These are phyloP conservation scores for Penicillium parvum DNA, from an alignment of 495 filamentous ascomycete species.

Conservation along the genomic window DNA sequence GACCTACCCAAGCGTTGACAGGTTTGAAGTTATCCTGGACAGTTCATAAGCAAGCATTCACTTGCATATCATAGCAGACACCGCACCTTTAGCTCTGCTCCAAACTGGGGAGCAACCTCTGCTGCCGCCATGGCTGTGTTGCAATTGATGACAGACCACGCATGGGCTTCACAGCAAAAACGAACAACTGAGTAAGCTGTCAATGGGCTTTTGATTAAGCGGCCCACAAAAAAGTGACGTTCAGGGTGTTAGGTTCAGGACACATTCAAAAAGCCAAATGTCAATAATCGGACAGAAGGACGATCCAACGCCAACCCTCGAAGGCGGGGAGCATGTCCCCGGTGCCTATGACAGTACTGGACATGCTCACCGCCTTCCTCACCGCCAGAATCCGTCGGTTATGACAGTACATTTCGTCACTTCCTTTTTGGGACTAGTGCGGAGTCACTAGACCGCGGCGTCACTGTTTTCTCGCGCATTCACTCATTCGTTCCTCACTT, in stretches of 20 bases:
- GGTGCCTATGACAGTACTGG: constrained; percentile 34
- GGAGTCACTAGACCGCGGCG: neutral
- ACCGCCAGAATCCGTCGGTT: too few relatives aligned
- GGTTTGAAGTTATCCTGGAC: constrained; percentile 88
- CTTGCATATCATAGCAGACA: too few relatives aligned
- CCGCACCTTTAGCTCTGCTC: constrained; percentile 82
- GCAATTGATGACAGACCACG: constrained; percentile 15
- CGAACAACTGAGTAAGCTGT: too few relatives aligned
- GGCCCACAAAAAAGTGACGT: neutral
- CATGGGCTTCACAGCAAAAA: constrained; percentile 15
- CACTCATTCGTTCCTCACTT: too few relatives aligned
- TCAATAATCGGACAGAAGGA: constrained; percentile 13
- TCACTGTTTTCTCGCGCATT: constrained; percentile 17
- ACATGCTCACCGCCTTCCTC: too few relatives aligned
- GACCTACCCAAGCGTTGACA: constrained; percentile 79
- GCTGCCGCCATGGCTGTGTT: constrained; percentile 62
- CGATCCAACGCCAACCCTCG: constrained; percentile 20
- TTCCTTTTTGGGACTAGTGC: constrained; percentile 11
- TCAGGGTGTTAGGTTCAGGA: neutral
- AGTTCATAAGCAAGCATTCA: neutral
- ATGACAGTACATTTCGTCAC: constrained; percentile 1
- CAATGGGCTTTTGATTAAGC: neutral
- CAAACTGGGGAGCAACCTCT: constrained; percentile 74
- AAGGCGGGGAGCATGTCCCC: constrained; percentile 35
- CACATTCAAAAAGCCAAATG: constrained; percentile 11